phyloP scores from a whole-genome alignment of 1,284 basidiomycete species.

The Naganishia liquefaciens region DNA sequence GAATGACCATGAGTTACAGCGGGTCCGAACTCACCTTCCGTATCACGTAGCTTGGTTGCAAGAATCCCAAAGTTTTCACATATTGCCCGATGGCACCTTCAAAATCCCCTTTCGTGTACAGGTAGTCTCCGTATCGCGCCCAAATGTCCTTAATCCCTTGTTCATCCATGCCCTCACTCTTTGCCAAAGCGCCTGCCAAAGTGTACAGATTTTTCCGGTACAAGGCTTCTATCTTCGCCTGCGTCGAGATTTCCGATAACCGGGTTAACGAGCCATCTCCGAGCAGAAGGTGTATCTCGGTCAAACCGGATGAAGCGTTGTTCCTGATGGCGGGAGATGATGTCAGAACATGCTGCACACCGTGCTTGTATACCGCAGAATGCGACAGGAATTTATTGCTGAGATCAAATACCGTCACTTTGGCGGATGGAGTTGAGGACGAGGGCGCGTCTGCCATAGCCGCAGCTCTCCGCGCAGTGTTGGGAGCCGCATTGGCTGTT shows the following conservation, averaged over 20 bases:
- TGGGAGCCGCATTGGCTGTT: slow-evolving; percentile 64
- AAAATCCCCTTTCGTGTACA: slow-evolving; percentile 88
- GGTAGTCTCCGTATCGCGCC: slow-evolving; percentile 83
- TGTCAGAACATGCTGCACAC: slow-evolving; percentile 75
- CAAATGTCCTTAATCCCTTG: slow-evolving; percentile 80
- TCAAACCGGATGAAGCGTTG: neutral
- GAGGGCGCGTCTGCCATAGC: slow-evolving; percentile 29
- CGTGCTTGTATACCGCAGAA: slow-evolving; percentile 72
- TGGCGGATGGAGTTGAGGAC: slow-evolving; percentile 67
- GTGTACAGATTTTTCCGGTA: slow-evolving; percentile 74
- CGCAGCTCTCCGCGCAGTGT: slow-evolving; percentile 66
- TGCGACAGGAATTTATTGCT: slow-evolving; percentile 91
- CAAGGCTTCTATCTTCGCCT: slow-evolving; percentile 75
- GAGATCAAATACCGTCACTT: slow-evolving; percentile 85
- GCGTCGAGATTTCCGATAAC: slow-evolving; percentile 75
- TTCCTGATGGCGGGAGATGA: slow-evolving; percentile 62
- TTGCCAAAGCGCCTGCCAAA: slow-evolving; percentile 69
- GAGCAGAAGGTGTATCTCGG: slow-evolving; percentile 24
- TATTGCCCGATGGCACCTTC: slow-evolving; percentile 92
- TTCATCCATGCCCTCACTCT: slow-evolving; percentile 70
- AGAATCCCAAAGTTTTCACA: slow-evolving; percentile 80
- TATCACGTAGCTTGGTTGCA: slow-evolving; percentile 94
- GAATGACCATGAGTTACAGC: neutral
- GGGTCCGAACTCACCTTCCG: slow-evolving; percentile 68
- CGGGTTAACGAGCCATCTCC: slow-evolving; percentile 61